Evolutionary conservation across 306 rosid genomes (phyloP).

Genomic region (Pachyrhizus erosus): DNA sequence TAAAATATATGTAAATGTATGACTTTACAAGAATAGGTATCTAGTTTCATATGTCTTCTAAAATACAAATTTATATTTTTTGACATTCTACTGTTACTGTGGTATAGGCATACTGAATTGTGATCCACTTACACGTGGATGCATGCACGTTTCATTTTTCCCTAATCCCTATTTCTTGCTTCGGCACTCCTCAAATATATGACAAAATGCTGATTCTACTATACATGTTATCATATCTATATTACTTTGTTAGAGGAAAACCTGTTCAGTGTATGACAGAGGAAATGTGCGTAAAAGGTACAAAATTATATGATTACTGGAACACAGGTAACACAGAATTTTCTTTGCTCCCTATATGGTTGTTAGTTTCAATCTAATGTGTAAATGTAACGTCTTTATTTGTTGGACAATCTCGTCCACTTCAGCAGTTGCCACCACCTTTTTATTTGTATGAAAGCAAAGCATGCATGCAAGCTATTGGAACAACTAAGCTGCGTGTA

Average conservation of each 20-base stretch:
- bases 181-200: neutral
- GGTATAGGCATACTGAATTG: neutral
- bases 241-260: neutral
- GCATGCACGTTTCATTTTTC: neutral
- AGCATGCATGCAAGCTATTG: slow-evolving; percentile 3
- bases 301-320: neutral
- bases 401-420: slow-evolving; percentile 12
- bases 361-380: slow-evolving; percentile 10
- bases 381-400: slow-evolving; percentile 6
- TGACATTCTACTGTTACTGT: neutral
- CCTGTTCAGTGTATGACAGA: neutral
- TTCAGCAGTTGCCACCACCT: neutral
- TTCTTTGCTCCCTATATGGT: slow-evolving; percentile 13
- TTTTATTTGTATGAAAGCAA: slow-evolving; percentile 18
- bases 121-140: neutral
- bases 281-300: neutral
- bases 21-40: neutral
- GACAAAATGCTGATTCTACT: neutral
- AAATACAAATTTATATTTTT: neutral
- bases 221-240: neutral
- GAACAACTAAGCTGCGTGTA: slow-evolving; percentile 19
- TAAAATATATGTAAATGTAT: neutral
- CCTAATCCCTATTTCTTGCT: neutral
- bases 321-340: neutral
- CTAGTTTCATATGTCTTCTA: neutral